phyloP scores from a whole-genome alignment of 306 rosid species.

The Pyrus betulifolia region DNA sequence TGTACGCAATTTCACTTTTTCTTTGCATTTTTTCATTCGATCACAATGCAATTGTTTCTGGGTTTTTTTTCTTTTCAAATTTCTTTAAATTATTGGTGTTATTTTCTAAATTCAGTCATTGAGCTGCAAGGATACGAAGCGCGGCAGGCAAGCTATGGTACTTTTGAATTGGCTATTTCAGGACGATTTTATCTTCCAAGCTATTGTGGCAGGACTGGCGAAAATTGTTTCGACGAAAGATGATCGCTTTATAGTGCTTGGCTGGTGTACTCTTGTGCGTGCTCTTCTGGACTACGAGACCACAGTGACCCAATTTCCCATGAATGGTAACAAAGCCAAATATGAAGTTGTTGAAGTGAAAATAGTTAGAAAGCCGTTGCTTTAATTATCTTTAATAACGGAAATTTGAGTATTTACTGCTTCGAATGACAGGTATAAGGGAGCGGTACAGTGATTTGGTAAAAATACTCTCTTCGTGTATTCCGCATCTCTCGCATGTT shows the following conservation, averaged over 20 bases:
- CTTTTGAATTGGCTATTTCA: constrained; percentile 79
- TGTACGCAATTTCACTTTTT: constrained; percentile 18
- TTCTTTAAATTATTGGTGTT: not conserved
- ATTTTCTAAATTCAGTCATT: constrained; percentile 32
- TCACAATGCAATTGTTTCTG: not conserved
- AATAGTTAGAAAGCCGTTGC: not conserved
- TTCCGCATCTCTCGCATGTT: constrained; percentile 41
- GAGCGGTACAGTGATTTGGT: constrained; percentile 54
- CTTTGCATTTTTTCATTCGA: not conserved
- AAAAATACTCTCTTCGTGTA: constrained; percentile 45
- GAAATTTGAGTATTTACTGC: not conserved
- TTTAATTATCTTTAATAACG: not conserved
- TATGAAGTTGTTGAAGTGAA: not conserved
- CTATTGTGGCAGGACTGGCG: constrained; percentile 45
- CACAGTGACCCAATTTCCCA: constrained; percentile 28
- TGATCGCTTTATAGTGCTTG: constrained; percentile 63
- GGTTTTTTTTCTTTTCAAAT: not conserved
- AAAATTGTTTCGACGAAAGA: constrained; percentile 39
- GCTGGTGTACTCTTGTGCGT: constrained; percentile 80
- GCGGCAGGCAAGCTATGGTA: constrained; percentile 54
- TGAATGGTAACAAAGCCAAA: constrained; percentile 34
- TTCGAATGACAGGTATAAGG: constrained; percentile 46
- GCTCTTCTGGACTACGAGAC: constrained; percentile 46
- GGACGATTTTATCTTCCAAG: constrained; percentile 48
- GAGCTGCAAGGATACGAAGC: constrained; percentile 55